Evolutionary conservation across 148 eudicot genomes (phyloP).

Genomic region (Rhododendron henanense): DNA sequence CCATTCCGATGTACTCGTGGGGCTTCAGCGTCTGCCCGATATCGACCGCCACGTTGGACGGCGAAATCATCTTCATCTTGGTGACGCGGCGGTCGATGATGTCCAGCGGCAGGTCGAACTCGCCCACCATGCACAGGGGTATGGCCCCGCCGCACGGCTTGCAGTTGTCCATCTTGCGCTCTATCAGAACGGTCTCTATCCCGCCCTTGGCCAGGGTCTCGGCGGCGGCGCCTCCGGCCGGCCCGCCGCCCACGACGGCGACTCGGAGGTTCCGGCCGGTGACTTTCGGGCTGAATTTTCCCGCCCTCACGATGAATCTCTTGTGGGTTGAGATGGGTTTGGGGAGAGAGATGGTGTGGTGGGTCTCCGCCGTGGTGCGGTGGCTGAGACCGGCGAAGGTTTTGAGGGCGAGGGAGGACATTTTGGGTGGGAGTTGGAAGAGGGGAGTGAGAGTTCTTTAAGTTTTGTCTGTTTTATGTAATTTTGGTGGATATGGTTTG

Average conservation of each 20-base stretch:
- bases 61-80: conserved; percentile 98
- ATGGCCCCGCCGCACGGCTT: conserved; percentile 93
- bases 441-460: neutral
- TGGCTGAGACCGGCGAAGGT: conserved; percentile 79
- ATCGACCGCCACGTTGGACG: conserved; percentile 94
- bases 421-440: conserved; percentile 9
- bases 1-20: conserved; percentile 98
- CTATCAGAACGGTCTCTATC: conserved; percentile 69
- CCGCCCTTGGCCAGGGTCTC: conserved; percentile 93
- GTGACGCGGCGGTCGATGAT: conserved; percentile 87
- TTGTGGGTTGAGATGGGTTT: conserved; percentile 18
- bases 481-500: conserved; percentile 5
- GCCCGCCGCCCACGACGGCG: conserved; percentile 92
- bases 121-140: conserved; percentile 95
- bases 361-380: conserved; percentile 33
- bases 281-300: conserved; percentile 64
- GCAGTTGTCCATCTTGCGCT: conserved; percentile 85
- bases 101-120: conserved; percentile 89
- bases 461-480: neutral
- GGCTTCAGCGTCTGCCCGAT: conserved; percentile 85
- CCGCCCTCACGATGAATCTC: conserved; percentile 27
- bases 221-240: conserved; percentile 90
- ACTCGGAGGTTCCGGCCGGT: conserved; percentile 75
- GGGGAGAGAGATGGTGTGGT: conserved; percentile 7
- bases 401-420: conserved; percentile 79